Conservation (phyloP, 495 filamentous ascomycete genomes). For the Pyrenopolyporus hunteri region DNA sequence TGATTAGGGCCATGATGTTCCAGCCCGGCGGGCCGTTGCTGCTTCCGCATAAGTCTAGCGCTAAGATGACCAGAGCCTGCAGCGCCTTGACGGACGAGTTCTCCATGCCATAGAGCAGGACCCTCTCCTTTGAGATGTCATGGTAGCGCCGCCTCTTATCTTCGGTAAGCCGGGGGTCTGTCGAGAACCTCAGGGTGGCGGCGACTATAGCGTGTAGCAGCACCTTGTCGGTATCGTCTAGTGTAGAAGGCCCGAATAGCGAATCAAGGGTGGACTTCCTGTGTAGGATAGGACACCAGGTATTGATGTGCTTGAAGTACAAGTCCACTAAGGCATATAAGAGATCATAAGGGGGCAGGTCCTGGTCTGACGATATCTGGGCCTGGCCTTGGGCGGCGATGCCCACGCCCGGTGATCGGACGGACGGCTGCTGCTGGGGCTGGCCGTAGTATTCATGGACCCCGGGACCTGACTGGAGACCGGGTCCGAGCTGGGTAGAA, state of each 20-base stretch:
- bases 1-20: slow-evolving; percentile 88
- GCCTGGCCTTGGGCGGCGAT: slow-evolving; percentile 43
- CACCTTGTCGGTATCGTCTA: slow-evolving; percentile 81
- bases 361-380: slow-evolving; percentile 64
- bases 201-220: slow-evolving; percentile 86
- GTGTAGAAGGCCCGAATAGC: slow-evolving; percentile 75
- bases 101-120: slow-evolving; percentile 82
- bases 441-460: slow-evolving; percentile 57
- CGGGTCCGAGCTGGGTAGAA: slow-evolving; percentile 42
- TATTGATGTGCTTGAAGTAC: slow-evolving; percentile 90
- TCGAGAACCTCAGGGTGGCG: slow-evolving; percentile 82
- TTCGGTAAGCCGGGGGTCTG: slow-evolving; percentile 71
- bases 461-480: slow-evolving; percentile 37
- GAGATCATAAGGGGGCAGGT: slow-evolving; percentile 84
- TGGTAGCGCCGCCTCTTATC: slow-evolving; percentile 75
- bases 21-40: slow-evolving; percentile 86
- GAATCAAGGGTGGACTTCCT: slow-evolving; percentile 77
- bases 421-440: slow-evolving; percentile 41
- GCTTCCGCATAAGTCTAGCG: slow-evolving; percentile 76
- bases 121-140: slow-evolving; percentile 80
- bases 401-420: slow-evolving; percentile 54
- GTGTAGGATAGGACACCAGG: slow-evolving; percentile 89
- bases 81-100: slow-evolving; percentile 87
- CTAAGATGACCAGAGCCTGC: slow-evolving; percentile 83
- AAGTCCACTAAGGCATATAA: slow-evolving; percentile 81